A percentile compares a stretch with the other conserved stretches of the same genome.
phyloP scores from a whole-genome alignment of 495 filamentous ascomycete genomes.

The Penicillium angulare region DNA sequence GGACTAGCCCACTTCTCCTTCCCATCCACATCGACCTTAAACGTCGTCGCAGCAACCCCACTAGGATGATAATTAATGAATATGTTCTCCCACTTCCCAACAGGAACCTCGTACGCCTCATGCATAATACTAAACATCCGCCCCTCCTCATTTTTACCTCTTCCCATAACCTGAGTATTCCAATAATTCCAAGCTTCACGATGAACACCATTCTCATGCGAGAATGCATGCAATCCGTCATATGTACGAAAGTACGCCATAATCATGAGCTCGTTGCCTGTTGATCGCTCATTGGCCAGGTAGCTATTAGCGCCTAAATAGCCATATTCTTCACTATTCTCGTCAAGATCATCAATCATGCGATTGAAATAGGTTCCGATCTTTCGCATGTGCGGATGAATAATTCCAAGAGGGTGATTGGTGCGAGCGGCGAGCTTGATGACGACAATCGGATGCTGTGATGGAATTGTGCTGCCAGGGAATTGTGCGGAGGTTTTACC shows the following conservation, averaged over 20 bases:
- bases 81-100: neutral
- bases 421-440: neutral
- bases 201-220: neutral
- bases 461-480: neutral
- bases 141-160: neutral
- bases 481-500: neutral
- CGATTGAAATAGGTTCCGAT: neutral
- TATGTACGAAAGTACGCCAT: neutral
- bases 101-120: neutral
- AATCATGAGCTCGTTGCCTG: neutral
- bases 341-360: neutral
- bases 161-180: neutral
- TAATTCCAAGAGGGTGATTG: neutral
- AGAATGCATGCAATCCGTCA: neutral
- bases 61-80: neutral
- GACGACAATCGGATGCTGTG: neutral
- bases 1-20: neutral
- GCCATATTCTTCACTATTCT: neutral
- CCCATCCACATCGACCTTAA: neutral
- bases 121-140: neutral
- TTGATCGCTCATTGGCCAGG: neutral
- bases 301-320: neutral
- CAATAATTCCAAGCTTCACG: neutral
- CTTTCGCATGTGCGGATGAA: neutral
- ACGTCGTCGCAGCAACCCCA: neutral